Evolutionary conservation across 2,329 filamentous ascomycete species (phyloP), one percentile per base, ranked within the genome.

Genomic region (Colletotrichum trifolii): DNA sequence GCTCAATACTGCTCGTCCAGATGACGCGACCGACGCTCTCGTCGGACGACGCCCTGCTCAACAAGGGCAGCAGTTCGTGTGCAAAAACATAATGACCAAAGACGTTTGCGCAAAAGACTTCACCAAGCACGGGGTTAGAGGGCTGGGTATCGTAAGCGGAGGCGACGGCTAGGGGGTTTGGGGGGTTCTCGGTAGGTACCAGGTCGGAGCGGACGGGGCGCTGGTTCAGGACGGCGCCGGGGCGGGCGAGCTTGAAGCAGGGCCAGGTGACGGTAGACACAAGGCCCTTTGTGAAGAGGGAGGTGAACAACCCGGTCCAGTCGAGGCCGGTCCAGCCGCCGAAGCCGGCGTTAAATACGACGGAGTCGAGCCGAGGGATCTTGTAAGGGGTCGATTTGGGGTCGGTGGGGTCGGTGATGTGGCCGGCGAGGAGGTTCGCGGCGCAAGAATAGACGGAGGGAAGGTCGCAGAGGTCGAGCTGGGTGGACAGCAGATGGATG

Each of bases 11-110:
- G 67, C 91, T 92, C 9, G 94, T 88, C 94, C 95, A 98, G 68
- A 98, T 86, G 56, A 99, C 85, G 54, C 93, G 88, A 8, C 89
- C 91, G 0, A 82, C 80, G 1, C 78, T 61, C 4, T 81, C 73
- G 43, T 77, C 68, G 61, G 77, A 68, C 13, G 77, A 72, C 13
- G 73, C 73, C 54, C 87, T 81, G 71, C 81, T 79, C 70, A 99
- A 84, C 10, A 97, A 82, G 0, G 93, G 91, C 69, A 91, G 85
- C 10, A 98, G 84, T 73, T 90, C 88, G 76, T 97, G 94, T 13
- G 88, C 87, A 33, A 99, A 87, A 73, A 97, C 80, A 75, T 99
- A 98, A 79, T 99, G 96, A 0, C 96, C 96, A 74, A 99, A 98
- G 36, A 97, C 86, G 74, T 98, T 98, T 54, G 95, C 91, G 75